These are phyloP conservation scores for Quercus robur DNA, from an alignment of 306 rosid species.

Conservation along the genomic window DNA sequence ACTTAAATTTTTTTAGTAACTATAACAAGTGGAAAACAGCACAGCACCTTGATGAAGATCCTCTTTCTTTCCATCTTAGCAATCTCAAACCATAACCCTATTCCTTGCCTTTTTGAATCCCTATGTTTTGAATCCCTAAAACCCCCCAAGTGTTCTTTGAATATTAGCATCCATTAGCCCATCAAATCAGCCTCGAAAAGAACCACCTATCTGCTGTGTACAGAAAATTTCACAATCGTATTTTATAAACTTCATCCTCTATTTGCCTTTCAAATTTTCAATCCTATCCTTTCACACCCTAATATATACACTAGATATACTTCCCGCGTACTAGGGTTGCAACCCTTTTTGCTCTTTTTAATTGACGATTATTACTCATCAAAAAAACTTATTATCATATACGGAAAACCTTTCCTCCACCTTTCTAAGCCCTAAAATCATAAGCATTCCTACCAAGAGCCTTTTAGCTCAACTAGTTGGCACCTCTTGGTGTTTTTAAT, in stretches of 20 bases:
- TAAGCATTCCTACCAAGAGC: too few relatives aligned
- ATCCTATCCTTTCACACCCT: not conserved
- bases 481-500: too few relatives aligned
- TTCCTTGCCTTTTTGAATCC: not conserved
- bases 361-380: too few relatives aligned
- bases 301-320: not conserved
- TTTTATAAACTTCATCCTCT: not conserved
- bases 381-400: too few relatives aligned
- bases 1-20: too few relatives aligned
- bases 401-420: not conserved
- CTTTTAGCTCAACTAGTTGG: too few relatives aligned
- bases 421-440: not conserved
- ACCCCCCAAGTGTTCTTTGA: not conserved
- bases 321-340: too few relatives aligned
- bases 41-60: too few relatives aligned
- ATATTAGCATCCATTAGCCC: not conserved
- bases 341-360: too few relatives aligned
- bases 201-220: not conserved
- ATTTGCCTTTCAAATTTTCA: not conserved
- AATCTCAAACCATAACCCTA: not conserved
- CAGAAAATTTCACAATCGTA: not conserved
- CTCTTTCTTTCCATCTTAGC: not conserved
- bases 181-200: not conserved
- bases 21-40: too few relatives aligned
- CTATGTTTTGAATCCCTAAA: not conserved